Evolutionary conservation across 768 basidiomycete species (phyloP).

Genomic region (Lepiota venenata): DNA sequence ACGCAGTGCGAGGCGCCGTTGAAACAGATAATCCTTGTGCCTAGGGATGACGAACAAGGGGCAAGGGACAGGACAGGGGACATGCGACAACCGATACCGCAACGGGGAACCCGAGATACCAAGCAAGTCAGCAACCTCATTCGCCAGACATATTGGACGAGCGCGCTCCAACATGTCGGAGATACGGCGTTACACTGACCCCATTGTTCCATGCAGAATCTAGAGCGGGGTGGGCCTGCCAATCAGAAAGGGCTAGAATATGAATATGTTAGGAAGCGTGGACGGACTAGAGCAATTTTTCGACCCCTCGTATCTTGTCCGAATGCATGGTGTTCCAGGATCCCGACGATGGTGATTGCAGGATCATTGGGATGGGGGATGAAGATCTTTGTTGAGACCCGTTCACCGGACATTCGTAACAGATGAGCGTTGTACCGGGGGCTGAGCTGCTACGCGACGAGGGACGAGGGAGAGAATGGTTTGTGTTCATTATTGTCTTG

Average conservation of each 20-base stretch:
- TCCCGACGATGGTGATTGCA: conserved; percentile 46
- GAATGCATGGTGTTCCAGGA: conserved; percentile 58
- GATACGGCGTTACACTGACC: conserved; percentile 43
- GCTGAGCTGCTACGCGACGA: background rate
- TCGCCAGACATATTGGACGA: background rate
- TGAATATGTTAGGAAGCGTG: background rate
- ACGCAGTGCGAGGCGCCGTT: conserved; percentile 61
- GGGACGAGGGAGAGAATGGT: background rate
- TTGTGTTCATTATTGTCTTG: background rate
- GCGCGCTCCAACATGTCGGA: background rate
- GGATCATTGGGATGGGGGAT: conserved; percentile 50
- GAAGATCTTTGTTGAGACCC: conserved; percentile 43
- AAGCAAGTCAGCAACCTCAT: conserved; percentile 3
- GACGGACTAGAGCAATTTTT: conserved; percentile 62
- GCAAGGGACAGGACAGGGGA: background rate
- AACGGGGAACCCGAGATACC: background rate
- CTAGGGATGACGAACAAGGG: conserved; percentile 33
- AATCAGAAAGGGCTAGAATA: background rate
- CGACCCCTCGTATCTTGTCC: conserved; percentile 49
- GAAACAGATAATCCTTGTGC: conserved; percentile 85
- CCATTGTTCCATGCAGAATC: conserved; percentile 80
- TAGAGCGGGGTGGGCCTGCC: conserved; percentile 24
- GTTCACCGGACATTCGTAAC: conserved; percentile 22
- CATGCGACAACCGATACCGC: no score
- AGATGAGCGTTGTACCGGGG: no score